Evolutionary conservation across 495 filamentous ascomycete genomes (phyloP).

Genomic region (Friedmanniomyces simplex): DNA sequence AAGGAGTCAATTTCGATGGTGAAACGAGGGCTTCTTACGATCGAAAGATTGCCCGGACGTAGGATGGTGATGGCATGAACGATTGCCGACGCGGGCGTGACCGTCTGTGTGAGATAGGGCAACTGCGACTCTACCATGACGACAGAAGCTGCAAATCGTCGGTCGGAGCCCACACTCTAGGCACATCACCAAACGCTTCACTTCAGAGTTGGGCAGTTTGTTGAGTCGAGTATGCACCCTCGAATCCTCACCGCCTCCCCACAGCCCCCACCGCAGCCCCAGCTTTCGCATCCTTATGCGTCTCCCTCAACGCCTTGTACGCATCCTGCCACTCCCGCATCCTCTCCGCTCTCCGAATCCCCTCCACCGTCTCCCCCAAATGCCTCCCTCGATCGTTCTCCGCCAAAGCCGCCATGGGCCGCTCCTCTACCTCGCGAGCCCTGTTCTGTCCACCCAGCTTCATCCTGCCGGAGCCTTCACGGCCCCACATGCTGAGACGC

Average conservation of each 20-base stretch:
- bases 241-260: background rate
- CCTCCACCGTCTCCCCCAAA: conserved; percentile 18
- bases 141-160: too few relatives aligned
- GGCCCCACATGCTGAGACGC: conserved; percentile 72
- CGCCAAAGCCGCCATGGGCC: background rate
- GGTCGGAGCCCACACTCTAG: too few relatives aligned
- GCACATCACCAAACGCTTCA: too few relatives aligned
- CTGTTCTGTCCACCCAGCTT: background rate
- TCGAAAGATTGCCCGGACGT: background rate
- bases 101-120: too few relatives aligned
- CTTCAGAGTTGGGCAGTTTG: too few relatives aligned
- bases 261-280: background rate
- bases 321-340: conserved; percentile 3
- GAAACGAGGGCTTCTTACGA: background rate
- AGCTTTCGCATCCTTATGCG: background rate
- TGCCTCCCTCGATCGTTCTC: conserved; percentile 3
- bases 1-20: background rate
- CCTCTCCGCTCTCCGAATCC: conserved; percentile 29
- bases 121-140: too few relatives aligned
- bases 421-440: conserved; percentile 7
- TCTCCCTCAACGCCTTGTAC: background rate
- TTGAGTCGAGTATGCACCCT: too few relatives aligned
- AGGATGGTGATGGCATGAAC: background rate
- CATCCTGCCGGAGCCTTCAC: conserved; percentile 3
- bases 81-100: too few relatives aligned